Conservation (phyloP, 148 eudicot genomes). For the Vaccinium corymbosum region DNA sequence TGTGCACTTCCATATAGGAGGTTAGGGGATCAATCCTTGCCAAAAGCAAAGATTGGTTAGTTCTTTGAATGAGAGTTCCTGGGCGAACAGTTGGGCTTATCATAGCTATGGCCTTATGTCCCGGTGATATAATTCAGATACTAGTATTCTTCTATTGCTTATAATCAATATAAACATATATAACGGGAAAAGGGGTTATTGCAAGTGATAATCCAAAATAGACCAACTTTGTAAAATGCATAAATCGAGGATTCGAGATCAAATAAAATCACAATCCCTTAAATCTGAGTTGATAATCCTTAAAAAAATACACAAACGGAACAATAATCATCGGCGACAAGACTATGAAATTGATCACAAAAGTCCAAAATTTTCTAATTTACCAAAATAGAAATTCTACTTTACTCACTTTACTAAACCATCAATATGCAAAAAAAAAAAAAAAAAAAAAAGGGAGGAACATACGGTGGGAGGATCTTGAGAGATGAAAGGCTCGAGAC, state of each 20-base stretch:
- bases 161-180: too few species aligned
- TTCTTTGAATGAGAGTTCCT: too few species aligned
- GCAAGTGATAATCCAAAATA: not conserved
- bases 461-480: constrained; percentile 62
- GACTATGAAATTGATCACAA: not conserved
- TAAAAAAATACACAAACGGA: not conserved
- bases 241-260: not conserved
- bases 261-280: not conserved
- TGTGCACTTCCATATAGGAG: too few species aligned
- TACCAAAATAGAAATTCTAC: not conserved
- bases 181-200: not conserved
- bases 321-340: not conserved
- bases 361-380: not conserved
- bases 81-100: too few species aligned
- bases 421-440: not conserved
- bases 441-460: not conserved
- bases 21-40: too few species aligned
- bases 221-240: not conserved
- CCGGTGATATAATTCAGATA: too few species aligned
- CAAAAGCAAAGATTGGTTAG: too few species aligned
- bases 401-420: not conserved
- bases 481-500: constrained; percentile 61
- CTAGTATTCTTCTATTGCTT: too few species aligned
- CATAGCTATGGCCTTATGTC: too few species aligned
- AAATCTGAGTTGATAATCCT: not conserved